Evolutionary conservation across 1,284 basidiomycete genomes (phyloP), one percentile per base, ranked within the genome.

Genomic region (Pyrrhoderma lamaoense): DNA sequence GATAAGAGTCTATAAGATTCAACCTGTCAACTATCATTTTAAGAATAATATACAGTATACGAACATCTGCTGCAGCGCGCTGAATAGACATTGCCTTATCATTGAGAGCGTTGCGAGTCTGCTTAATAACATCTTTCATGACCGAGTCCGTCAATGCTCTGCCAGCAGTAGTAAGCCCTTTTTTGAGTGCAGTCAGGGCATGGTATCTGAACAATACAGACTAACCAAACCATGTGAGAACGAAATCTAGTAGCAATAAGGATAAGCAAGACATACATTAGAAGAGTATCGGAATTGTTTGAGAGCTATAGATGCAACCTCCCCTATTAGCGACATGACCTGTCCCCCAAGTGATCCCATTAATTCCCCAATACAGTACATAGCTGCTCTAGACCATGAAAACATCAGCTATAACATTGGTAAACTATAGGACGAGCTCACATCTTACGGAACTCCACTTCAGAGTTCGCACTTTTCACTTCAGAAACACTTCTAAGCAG

Each of bases 251-350:
- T 2, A 9, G 37, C 22, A 18, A 19, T 34, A 40, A n/a, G n/a
- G 51, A 11, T 18, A 62, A 25, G 11, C 18, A 21, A 13, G 44
- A 60, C 80, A 55, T 57, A 91, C 91, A 58, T 71, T 75, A 36
- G 87, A 91, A 11, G 82, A 80, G 55, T 79, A 82, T 50, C 67
- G 68, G 56, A 79, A 74, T 0, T 82, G 79, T 65, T 83, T 89
- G 45, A 89, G 64, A 0, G 82, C 73, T 0, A 80, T 70, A 1
- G 75, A 70, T 16, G 80, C 72, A 35, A 94, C 87, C 63, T 97
- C 94, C 42, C 85, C 77, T 80, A 93, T 88, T 60, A 93, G 85
- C 0, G 92, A 95, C 93, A 96, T 97, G 65, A 93, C 85, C 86
- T 96, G 89, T 3, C 82, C 75, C 2, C 95, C 94, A 60, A 87